These are phyloP conservation scores for Coniosporium tulheliwenetii DNA, from an alignment of 2,329 filamentous ascomycete species.

Conservation along the genomic window DNA sequence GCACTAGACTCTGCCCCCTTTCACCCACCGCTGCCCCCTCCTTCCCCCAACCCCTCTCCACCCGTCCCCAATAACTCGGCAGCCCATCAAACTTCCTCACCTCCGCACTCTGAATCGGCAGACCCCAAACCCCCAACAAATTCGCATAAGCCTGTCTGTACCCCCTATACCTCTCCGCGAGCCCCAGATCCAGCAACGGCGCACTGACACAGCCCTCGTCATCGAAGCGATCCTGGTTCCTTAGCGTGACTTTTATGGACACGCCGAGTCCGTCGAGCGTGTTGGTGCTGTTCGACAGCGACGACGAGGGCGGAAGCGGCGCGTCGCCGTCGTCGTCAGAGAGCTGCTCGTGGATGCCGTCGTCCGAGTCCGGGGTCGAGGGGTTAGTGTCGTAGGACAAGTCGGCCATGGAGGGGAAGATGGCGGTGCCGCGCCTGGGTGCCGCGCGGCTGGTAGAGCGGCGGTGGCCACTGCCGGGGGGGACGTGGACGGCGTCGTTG, in stretches of 20 bases:
- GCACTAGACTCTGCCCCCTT: constrained; percentile 2
- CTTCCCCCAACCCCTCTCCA: neutral
- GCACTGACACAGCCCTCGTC: constrained; percentile 30
- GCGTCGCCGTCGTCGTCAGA: constrained; percentile 14
- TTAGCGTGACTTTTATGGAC: constrained; percentile 33
- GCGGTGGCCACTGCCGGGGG: too few species aligned
- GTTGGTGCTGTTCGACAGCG: constrained; percentile 20
- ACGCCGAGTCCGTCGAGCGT: constrained; percentile 15
- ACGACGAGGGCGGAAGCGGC: too few species aligned
- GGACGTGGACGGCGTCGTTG: too few species aligned
- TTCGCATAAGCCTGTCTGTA: constrained; percentile 44
- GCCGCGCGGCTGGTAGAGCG: too few species aligned
- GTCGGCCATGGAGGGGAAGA: too few species aligned
- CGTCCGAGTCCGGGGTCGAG: too few species aligned
- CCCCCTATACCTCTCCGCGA: constrained; percentile 30
- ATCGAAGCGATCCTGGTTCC: constrained; percentile 41
- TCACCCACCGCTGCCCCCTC: neutral
- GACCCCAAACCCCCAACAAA: constrained; percentile 41
- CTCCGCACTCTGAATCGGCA: constrained; percentile 39
- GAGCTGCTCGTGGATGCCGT: too few species aligned
- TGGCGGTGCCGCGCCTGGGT: too few species aligned
- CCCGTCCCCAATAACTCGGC: constrained; percentile 14
- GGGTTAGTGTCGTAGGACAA: too few species aligned
- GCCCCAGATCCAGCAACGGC: constrained; percentile 33
- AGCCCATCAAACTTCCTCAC: constrained; percentile 39